Evolutionary conservation across 345 rosid species (phyloP).

Genomic region (Moricandia moricandioides): DNA sequence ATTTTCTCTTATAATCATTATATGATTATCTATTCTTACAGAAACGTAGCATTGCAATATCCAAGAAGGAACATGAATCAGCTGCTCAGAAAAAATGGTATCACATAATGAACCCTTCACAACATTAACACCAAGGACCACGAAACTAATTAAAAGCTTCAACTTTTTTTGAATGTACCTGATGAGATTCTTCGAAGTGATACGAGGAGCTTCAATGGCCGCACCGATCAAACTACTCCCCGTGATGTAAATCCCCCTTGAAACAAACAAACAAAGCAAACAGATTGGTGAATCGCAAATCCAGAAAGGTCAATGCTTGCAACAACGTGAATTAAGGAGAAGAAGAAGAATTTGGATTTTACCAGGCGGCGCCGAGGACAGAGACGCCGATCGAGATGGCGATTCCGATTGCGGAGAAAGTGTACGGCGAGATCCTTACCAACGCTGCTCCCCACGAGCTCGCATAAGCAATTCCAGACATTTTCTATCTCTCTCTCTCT

Average conservation of each 20-base stretch:
- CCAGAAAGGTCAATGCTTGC: neutral
- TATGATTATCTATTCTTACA: neutral
- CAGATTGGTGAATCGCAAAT: neutral
- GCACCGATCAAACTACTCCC: slow-evolving; percentile 99
- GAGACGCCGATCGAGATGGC: slow-evolving; percentile 95
- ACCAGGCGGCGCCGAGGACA: slow-evolving; percentile 99
- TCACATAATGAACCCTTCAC: too few species aligned
- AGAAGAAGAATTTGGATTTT: slow-evolving; percentile 5
- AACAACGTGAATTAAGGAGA: neutral
- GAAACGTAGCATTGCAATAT: neutral
- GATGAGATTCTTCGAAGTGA: slow-evolving; percentile 88
- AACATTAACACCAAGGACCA: too few species aligned
- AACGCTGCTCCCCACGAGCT: slow-evolving; percentile 82
- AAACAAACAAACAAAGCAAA: neutral
- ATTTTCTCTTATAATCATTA: neutral
- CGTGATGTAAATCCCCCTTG: slow-evolving; percentile 90
- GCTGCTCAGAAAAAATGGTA: neutral
- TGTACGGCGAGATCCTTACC: slow-evolving; percentile 83
- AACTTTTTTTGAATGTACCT: slow-evolving; percentile 7
- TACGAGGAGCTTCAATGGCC: slow-evolving; percentile 96
- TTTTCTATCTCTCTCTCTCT: neutral
- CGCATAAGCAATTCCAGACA: slow-evolving; percentile 49
- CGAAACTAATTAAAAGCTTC: slow-evolving; percentile 1
- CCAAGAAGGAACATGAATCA: neutral
- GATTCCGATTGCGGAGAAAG: slow-evolving; percentile 93